phyloP scores from a whole-genome alignment of 176 grass and related monocot genomes.

The Aechmea fasciata region DNA sequence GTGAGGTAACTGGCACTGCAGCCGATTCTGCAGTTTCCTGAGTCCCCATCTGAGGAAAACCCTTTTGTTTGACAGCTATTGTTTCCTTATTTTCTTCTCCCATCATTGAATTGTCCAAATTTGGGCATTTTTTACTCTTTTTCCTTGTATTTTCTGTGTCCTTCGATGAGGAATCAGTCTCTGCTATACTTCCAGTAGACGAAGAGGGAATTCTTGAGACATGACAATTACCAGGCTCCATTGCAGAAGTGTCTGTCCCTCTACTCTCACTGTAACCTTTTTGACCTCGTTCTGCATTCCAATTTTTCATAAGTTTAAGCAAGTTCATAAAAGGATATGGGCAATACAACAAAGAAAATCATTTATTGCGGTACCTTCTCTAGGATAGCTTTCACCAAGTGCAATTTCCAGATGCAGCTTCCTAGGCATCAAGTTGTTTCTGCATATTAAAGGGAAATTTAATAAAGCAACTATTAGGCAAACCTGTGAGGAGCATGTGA shows the following conservation, averaged over 20 bases:
- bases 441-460: slow-evolving; percentile 24
- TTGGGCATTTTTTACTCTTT: slow-evolving; percentile 40
- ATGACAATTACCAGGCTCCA: slow-evolving; percentile 57
- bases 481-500: neutral
- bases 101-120: slow-evolving; percentile 40
- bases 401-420: slow-evolving; percentile 97
- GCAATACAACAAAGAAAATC: slow-evolving; percentile 16
- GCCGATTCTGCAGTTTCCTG: slow-evolving; percentile 28
- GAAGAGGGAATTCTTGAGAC: slow-evolving; percentile 39
- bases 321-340: slow-evolving; percentile 18
- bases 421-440: slow-evolving; percentile 81
- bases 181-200: slow-evolving; percentile 69
- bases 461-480: neutral
- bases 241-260: slow-evolving; percentile 61
- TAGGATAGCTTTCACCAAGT: slow-evolving; percentile 43
- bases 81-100: slow-evolving; percentile 42
- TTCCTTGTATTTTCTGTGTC: slow-evolving; percentile 53
- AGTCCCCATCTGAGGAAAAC: slow-evolving; percentile 30
- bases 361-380: slow-evolving; percentile 48
- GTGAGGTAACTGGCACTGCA: slow-evolving; percentile 22
- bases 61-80: slow-evolving; percentile 18
- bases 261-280: slow-evolving; percentile 52
- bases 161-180: slow-evolving; percentile 56
- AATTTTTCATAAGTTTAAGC: slow-evolving; percentile 33
- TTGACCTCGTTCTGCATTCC: slow-evolving; percentile 34